Percentiles rank a stretch among this genome's conserved stretches.
phyloP scores from a whole-genome alignment of 2,329 filamentous ascomycete genomes.

The Dryadomyces quercivorus region DNA sequence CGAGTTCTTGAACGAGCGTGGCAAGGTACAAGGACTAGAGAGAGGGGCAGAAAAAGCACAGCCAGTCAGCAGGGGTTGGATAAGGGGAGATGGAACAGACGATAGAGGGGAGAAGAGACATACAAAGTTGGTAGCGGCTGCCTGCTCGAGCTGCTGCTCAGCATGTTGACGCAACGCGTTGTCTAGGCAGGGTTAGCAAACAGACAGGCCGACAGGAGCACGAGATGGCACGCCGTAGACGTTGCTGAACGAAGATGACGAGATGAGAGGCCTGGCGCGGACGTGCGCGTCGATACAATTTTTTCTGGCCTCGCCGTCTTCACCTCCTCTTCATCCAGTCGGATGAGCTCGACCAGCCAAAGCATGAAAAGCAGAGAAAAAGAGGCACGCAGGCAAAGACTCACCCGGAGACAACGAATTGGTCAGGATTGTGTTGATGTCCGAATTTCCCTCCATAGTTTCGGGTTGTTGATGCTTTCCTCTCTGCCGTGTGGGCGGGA shows the following conservation, averaged over 20 bases:
- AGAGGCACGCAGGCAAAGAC: constrained; percentile 20
- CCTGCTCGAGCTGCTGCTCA: constrained; percentile 86
- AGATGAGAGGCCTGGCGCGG: constrained; percentile 5
- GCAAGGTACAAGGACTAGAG: constrained; percentile 77
- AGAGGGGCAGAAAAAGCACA: constrained; percentile 6
- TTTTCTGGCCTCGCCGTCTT: not conserved
- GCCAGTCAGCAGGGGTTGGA: not conserved
- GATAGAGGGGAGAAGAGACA: constrained; percentile 14
- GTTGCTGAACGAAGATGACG: constrained; percentile 8
- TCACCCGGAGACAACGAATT: constrained; percentile 91
- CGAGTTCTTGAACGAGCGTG: constrained; percentile 85
- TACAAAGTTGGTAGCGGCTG: constrained; percentile 94
- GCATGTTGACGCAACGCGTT: constrained; percentile 78
- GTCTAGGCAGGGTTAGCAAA: constrained; percentile 42
- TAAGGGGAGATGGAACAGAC: not conserved
- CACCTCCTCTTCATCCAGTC: not conserved
- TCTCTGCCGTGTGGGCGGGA: constrained; percentile 3
- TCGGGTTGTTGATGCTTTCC: constrained; percentile 8
- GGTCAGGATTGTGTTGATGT: constrained; percentile 96
- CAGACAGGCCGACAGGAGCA: not conserved
- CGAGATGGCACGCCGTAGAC: constrained; percentile 1
- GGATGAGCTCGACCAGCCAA: not conserved
- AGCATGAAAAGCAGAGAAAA: constrained; percentile 1
- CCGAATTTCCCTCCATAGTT: constrained; percentile 62
- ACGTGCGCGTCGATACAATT: not conserved